Evolutionary conservation across 2,329 filamentous ascomycete species (phyloP).

Genomic region (Raffaelea arxii): DNA sequence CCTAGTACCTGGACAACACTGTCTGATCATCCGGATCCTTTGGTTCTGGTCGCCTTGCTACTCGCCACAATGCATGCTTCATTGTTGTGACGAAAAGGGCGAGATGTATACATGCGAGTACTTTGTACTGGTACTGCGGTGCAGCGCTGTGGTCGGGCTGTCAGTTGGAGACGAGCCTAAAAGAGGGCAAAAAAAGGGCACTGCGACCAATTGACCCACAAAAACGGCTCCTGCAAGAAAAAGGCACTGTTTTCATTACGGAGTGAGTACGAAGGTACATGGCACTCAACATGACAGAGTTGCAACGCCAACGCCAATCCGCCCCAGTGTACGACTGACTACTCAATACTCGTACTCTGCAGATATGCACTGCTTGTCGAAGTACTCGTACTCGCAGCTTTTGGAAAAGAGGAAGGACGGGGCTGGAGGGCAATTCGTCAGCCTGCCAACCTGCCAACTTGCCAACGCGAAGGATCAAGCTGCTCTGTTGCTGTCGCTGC

Average conservation of each 20-base stretch:
- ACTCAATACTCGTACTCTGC: slow-evolving; percentile 2
- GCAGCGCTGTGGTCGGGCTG: background rate
- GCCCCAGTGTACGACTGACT: too few species aligned
- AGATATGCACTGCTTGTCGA: background rate
- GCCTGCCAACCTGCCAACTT: background rate
- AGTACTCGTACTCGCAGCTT: background rate
- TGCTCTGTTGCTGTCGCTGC: background rate
- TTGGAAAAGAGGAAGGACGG: too few species aligned
- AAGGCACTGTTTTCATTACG: background rate
- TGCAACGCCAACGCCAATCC: too few species aligned
- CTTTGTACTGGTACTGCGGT: too few species aligned
- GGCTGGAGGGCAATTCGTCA: too few species aligned
- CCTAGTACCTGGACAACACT: background rate
- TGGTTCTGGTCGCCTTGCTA: slow-evolving; percentile 7
- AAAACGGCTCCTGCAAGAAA: background rate
- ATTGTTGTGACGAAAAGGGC: slow-evolving; percentile 1
- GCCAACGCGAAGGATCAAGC: background rate
- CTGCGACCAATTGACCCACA: background rate
- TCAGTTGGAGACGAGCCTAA: background rate
- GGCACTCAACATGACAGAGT: too few species aligned
- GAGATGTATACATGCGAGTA: background rate
- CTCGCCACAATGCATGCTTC: slow-evolving; percentile 6
- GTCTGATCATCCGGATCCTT: slow-evolving; percentile 6
- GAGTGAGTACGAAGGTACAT: too few species aligned
- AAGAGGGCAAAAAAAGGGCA: background rate